Evolutionary conservation across 768 basidiomycete genomes (phyloP).

Genomic region (Trametes punicea): DNA sequence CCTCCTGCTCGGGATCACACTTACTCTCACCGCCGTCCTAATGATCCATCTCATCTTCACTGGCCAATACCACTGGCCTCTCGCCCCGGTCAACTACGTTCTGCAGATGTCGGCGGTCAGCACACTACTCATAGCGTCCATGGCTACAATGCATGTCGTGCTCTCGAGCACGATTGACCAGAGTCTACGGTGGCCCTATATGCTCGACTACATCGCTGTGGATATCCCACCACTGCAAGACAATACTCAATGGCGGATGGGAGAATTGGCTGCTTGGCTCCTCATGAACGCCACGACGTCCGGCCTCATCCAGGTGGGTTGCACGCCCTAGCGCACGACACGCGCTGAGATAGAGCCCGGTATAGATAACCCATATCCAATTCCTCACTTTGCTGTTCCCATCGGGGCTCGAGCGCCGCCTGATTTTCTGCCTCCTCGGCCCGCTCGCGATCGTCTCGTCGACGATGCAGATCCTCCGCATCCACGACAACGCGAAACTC

Average conservation of each 20-base stretch:
- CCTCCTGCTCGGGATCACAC: slow-evolving; percentile 76
- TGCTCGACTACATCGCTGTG: slow-evolving; percentile 89
- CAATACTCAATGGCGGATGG: slow-evolving; percentile 52
- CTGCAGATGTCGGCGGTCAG: slow-evolving; percentile 84
- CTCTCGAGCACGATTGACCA: slow-evolving; percentile 55
- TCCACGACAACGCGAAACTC: slow-evolving; percentile 38
- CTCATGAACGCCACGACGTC: slow-evolving; percentile 85
- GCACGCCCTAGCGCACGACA: not conserved
- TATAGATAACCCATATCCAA: slow-evolving; percentile 93
- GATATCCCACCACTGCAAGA: slow-evolving; percentile 51
- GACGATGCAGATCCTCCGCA: slow-evolving; percentile 77
- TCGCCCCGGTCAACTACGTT: slow-evolving; percentile 88
- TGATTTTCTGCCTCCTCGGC: slow-evolving; percentile 83
- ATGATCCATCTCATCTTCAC: slow-evolving; percentile 93
- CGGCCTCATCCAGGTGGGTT: slow-evolving; percentile 76
- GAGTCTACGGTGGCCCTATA: slow-evolving; percentile 87
- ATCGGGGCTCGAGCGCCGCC: slow-evolving; percentile 78
- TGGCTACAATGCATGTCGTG: slow-evolving; percentile 76
- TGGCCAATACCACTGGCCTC: slow-evolving; percentile 92
- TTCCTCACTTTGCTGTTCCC: slow-evolving; percentile 95
- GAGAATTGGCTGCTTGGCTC: slow-evolving; percentile 75
- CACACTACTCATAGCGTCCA: slow-evolving; percentile 72
- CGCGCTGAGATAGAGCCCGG: not conserved
- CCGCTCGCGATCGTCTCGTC: slow-evolving; percentile 86
- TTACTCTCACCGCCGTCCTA: slow-evolving; percentile 82